These are phyloP conservation scores for Podila minutissima DNA, from an alignment of 192 early-diverging fungal genomes.

Conservation along the genomic window DNA sequence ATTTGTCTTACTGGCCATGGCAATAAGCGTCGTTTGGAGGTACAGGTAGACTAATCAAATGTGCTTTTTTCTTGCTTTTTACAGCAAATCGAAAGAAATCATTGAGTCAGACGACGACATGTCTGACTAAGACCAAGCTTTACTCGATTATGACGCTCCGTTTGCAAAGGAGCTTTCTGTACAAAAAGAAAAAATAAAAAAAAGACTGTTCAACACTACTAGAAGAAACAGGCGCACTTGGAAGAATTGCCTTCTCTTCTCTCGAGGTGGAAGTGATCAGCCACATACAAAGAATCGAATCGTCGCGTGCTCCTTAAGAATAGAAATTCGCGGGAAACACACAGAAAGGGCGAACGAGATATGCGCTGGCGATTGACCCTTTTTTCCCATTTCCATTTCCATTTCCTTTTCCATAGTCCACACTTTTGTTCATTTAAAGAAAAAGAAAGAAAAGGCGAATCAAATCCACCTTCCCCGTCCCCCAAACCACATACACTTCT, in stretches of 20 bases:
- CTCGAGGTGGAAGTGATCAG: too few species aligned
- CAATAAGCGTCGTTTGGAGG: background rate
- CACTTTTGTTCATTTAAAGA: background rate
- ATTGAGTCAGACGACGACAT: constrained; percentile 46
- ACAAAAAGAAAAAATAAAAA: too few species aligned
- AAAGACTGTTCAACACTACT: too few species aligned
- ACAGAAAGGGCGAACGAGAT: too few species aligned
- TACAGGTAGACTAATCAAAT: background rate
- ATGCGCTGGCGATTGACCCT: background rate
- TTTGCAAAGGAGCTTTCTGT: too few species aligned
- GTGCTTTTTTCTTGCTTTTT: background rate
- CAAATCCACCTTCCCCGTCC: too few species aligned
- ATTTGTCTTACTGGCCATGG: background rate
- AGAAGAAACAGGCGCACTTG: too few species aligned
- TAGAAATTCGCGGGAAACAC: too few species aligned
- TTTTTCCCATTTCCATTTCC: background rate
- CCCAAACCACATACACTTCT: background rate
- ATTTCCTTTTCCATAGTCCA: too few species aligned
- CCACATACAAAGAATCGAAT: too few species aligned
- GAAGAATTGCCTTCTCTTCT: too few species aligned
- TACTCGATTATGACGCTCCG: background rate
- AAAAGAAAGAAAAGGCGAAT: background rate
- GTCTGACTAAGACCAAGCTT: constrained; percentile 15
- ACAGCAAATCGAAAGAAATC: constrained; percentile 48
- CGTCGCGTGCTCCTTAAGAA: background rate